These are phyloP conservation scores for Podaxis carcinomalis DNA, from an alignment of 768 basidiomycete genomes.

Conservation along the genomic window DNA sequence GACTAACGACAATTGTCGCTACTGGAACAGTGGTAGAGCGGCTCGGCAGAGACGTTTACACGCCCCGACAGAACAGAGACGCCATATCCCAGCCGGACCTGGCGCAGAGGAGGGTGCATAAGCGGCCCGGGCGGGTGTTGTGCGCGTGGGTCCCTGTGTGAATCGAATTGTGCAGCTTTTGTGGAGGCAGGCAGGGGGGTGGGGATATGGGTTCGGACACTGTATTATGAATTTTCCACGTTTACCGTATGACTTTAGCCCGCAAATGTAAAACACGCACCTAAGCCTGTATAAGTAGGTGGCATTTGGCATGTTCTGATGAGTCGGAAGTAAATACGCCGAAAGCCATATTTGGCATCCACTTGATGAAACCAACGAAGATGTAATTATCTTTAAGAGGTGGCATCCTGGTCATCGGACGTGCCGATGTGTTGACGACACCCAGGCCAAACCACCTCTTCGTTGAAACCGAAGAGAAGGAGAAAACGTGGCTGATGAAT, in stretches of 20 bases:
- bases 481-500: too few relatives aligned
- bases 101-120: not conserved
- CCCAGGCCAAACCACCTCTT: not conserved
- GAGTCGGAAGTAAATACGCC: too few relatives aligned
- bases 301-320: not conserved
- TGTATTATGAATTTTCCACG: not conserved
- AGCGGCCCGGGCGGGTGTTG: not conserved
- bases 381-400: not conserved
- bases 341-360: too few relatives aligned
- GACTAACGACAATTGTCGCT: not conserved
- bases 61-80: not conserved
- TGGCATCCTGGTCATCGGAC: not conserved
- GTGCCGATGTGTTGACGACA: not conserved
- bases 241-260: not conserved
- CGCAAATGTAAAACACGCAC: not conserved
- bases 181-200: not conserved
- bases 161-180: not conserved
- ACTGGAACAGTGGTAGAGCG: not conserved
- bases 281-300: not conserved
- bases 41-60: not conserved
- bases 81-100: not conserved
- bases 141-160: too few relatives aligned
- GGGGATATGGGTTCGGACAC: not conserved
- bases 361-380: too few relatives aligned
- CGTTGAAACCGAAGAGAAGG: too few relatives aligned